Conservation (phyloP, 768 basidiomycete genomes). For the Amanita rubescens region DNA sequence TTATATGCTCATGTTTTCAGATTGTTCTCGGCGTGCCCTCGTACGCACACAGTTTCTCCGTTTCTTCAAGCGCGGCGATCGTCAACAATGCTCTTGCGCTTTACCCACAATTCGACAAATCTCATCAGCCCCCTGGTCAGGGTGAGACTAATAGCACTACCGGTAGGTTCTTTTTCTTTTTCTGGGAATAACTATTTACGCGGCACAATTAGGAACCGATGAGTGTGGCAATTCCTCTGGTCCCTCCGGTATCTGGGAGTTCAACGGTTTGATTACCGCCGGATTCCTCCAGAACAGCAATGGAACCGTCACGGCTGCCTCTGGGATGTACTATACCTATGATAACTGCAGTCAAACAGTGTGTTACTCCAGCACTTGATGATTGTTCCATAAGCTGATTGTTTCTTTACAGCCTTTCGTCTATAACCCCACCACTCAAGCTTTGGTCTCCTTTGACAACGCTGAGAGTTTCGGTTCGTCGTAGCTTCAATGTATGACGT, state of each 20-base stretch:
- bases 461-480: slow-evolving; percentile 43
- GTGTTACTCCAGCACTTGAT: slow-evolving; percentile 15
- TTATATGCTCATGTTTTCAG: slow-evolving; percentile 10
- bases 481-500: neutral
- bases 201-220: slow-evolving; percentile 25
- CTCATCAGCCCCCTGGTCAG: slow-evolving; percentile 49
- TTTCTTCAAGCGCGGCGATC: slow-evolving; percentile 32
- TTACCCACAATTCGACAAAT: slow-evolving; percentile 28
- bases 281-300: slow-evolving; percentile 48
- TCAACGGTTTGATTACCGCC: slow-evolving; percentile 48
- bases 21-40: slow-evolving; percentile 76
- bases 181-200: neutral
- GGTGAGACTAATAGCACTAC: slow-evolving; percentile 33
- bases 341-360: slow-evolving; percentile 74
- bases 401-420: slow-evolving; percentile 47
- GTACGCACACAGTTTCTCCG: slow-evolving; percentile 71
- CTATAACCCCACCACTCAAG: slow-evolving; percentile 43
- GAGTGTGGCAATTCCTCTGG: slow-evolving; percentile 37
- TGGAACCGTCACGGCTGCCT: slow-evolving; percentile 23
- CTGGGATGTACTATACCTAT: slow-evolving; percentile 46
- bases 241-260: slow-evolving; percentile 49
- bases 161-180: slow-evolving; percentile 13
- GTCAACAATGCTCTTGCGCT: slow-evolving; percentile 24
- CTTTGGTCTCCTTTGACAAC: slow-evolving; percentile 67
- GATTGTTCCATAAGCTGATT: neutral